Evolutionary conservation across 2,329 filamentous ascomycete species (phyloP).

Genomic region (Colletotrichum echinochloae): DNA sequence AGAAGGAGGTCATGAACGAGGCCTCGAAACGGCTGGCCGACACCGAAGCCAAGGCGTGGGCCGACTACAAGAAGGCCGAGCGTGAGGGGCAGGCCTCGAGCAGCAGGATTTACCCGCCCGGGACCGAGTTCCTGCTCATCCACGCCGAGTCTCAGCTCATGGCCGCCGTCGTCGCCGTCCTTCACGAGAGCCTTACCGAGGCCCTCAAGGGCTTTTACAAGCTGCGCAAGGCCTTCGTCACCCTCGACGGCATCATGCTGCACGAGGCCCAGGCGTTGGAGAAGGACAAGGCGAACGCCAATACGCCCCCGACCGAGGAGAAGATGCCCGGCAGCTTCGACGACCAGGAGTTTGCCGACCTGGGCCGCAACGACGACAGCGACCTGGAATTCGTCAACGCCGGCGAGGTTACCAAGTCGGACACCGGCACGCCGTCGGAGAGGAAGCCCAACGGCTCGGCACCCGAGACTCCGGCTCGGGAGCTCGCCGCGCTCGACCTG

Average conservation of each 20-base stretch:
- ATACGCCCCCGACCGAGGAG: conserved; percentile 45
- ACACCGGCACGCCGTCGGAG: conserved; percentile 59
- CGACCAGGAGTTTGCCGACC: conserved; percentile 50
- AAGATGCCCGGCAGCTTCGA: conserved; percentile 55
- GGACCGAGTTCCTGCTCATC: conserved; percentile 87
- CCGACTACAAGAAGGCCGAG: conserved; percentile 81
- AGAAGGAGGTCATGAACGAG: conserved; percentile 90
- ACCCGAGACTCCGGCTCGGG: conserved; percentile 10
- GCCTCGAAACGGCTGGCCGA: conserved; percentile 78
- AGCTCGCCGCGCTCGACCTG: conserved; percentile 26
- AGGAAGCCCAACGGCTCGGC: conserved; percentile 51
- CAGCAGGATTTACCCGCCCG: conserved; percentile 76
- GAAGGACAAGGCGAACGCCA: conserved; percentile 41
- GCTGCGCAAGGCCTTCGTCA: conserved; percentile 86
- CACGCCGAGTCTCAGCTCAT: conserved; percentile 90
- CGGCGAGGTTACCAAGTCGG: conserved; percentile 58
- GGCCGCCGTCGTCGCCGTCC: conserved; percentile 85
- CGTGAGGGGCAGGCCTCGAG: conserved; percentile 42
- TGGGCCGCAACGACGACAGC: conserved; percentile 49
- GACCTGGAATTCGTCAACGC: conserved; percentile 68
- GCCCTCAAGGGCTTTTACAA: conserved; percentile 94
- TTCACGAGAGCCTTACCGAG: conserved; percentile 94
- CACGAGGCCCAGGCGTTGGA: conserved; percentile 70
- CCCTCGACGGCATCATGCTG: conserved; percentile 82
- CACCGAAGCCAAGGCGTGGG: conserved; percentile 81